Conservation (phyloP, 2,329 filamentous ascomycete species). For the Fusarium stilboides region DNA sequence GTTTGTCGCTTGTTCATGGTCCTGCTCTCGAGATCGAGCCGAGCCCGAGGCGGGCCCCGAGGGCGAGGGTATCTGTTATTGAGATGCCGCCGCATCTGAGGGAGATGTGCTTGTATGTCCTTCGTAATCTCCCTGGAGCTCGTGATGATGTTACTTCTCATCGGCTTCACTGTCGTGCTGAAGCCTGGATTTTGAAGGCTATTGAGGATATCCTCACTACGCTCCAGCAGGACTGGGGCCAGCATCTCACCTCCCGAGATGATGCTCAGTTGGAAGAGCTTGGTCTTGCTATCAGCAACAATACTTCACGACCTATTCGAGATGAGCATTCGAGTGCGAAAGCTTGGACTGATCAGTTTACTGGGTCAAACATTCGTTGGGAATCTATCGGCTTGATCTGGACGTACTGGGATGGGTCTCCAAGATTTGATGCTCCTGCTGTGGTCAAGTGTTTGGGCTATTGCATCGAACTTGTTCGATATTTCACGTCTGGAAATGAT, state of each 20-base stretch:
- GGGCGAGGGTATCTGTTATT: slow-evolving; percentile 24
- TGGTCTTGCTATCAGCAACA: slow-evolving; percentile 55
- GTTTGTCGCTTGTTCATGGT: slow-evolving; percentile 54
- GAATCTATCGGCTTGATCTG: slow-evolving; percentile 60
- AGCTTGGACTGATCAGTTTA: slow-evolving; percentile 59
- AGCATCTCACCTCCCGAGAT: slow-evolving; percentile 45
- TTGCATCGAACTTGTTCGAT: slow-evolving; percentile 54
- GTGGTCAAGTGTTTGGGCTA: slow-evolving; percentile 41
- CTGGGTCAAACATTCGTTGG: slow-evolving; percentile 59
- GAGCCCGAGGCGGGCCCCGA: slow-evolving; percentile 12
- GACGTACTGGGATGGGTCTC: slow-evolving; percentile 39
- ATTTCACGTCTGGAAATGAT: slow-evolving; percentile 53
- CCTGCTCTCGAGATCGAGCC: slow-evolving; percentile 23
- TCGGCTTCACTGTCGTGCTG: slow-evolving; percentile 45
- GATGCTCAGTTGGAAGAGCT: slow-evolving; percentile 55
- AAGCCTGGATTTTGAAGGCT: slow-evolving; percentile 54
- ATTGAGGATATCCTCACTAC: slow-evolving; percentile 51
- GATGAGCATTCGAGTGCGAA: slow-evolving; percentile 55
- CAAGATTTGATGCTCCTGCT: slow-evolving; percentile 1
- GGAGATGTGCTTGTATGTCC: slow-evolving; percentile 57
- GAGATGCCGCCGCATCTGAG: slow-evolving; percentile 50
- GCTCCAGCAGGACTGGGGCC: slow-evolving; percentile 53
- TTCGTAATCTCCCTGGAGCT: slow-evolving; percentile 55
- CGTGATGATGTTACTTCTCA: slow-evolving; percentile 37
- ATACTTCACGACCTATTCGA: slow-evolving; percentile 55